Percentiles rank a stretch among this genome's conserved stretches.
Conservation (phyloP, 2,329 filamentous ascomycete genomes). For the Bipolaris zeicola region DNA sequence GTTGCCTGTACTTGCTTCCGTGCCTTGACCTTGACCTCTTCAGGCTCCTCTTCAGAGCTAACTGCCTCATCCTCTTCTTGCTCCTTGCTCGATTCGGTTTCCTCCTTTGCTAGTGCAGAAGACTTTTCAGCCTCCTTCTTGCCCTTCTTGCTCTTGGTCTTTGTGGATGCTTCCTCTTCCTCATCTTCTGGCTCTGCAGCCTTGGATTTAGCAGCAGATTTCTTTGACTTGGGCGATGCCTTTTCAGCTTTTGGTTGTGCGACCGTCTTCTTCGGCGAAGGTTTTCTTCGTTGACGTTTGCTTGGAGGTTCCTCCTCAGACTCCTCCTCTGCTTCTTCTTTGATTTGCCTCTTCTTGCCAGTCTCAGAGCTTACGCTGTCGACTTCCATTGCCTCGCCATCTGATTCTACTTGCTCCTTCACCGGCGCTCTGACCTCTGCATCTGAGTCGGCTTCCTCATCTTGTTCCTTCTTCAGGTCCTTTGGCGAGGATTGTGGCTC, state of each 20-base stretch:
- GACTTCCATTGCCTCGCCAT: conserved; percentile 34
- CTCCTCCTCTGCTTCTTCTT: conserved; percentile 39
- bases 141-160: conserved; percentile 22
- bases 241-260: conserved; percentile 30
- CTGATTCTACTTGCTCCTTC: conserved; percentile 27
- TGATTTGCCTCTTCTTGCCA: conserved; percentile 39
- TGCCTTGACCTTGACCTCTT: conserved; percentile 73
- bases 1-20: conserved; percentile 81
- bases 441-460: conserved; percentile 21
- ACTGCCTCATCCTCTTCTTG: conserved; percentile 51
- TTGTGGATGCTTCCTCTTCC: conserved; percentile 22
- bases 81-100: conserved; percentile 32
- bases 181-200: conserved; percentile 28
- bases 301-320: conserved; percentile 46
- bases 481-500: conserved; percentile 28
- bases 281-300: conserved; percentile 44
- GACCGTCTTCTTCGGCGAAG: conserved; percentile 25
- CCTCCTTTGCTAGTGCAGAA: conserved; percentile 29
- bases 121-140: conserved; percentile 30
- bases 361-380: conserved; percentile 30
- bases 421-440: conserved; percentile 26
- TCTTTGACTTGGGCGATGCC: conserved; percentile 22
- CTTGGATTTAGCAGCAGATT: conserved; percentile 24
- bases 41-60: conserved; percentile 68
- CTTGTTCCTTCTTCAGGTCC: conserved; percentile 22